Base-by-base conservation (phyloP, 2,329 filamentous ascomycete species). In the Boeremia lycopersici region DNA sequence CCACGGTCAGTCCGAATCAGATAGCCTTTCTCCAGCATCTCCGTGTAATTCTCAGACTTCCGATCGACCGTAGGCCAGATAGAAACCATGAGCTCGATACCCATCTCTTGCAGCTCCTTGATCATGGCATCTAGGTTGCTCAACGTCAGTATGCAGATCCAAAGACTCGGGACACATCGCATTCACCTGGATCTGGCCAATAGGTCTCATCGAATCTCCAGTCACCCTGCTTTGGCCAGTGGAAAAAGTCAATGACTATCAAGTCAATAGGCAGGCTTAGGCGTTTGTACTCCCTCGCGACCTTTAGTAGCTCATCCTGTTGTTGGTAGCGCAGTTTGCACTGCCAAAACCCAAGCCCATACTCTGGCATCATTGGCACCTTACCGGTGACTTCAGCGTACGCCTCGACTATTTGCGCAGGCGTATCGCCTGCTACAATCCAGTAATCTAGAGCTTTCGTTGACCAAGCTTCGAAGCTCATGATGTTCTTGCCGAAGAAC, bases 211-310 rank as follows among this genome's bases (percentile, higher is more conserved):
- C 86, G 60, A 89, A 89, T 34, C 79, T 83, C 86, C 86, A 89
- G 50, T 89, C 86, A 6, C 87, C 86, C 65, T 89, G 85, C 7
- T 78, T 76, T 7, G 82, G 81, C 86, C 86, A 89, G 65, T 89
- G 86, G 67, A 89, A 89, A 68, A 85, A 89, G 62, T 89, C 86
- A 33, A 85, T 75, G 0, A 89, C 86, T n/a, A 89, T 87, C 2
- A 89, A 65, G 64, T 88, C 84, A 15, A 89, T 76, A 0, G 86
- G 86, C 13, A 89, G 67, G 0, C 82, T 66, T 1, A 84, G 75
- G 29, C 74, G 72, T 46, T 79, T 80, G 58, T 88, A 85, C 63
- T 88, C 85, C 5, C 86, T 71, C 0, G 86, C 86, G 0, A 89
- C 80, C 6, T 76, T 70, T 0, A 89, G 76, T 0, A 88, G 66